Conservation (phyloP, 345 rosid genomes). For the Diplotaxis tenuifolia region DNA sequence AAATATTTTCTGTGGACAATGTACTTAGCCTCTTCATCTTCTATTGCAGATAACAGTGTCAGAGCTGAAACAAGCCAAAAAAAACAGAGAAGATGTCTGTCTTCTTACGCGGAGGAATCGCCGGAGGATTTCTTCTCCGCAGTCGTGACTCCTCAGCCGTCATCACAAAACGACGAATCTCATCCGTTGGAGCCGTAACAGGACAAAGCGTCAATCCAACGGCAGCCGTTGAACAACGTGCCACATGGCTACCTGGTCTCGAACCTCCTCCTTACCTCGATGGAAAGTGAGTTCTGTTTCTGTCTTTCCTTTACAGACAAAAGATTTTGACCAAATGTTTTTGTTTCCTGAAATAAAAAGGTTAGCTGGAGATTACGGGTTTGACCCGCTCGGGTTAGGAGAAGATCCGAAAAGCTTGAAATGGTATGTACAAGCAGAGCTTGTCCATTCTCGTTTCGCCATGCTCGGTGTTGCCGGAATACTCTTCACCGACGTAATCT, state of each 20-base stretch:
- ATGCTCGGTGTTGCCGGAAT: conserved; percentile 94
- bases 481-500: conserved; percentile 75
- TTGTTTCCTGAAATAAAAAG: conserved; percentile 32
- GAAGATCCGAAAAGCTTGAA: conserved; percentile 84
- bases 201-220: conserved; percentile 17
- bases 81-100: conserved; percentile 25
- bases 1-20: conserved; percentile 5
- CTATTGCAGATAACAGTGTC: conserved; percentile 6
- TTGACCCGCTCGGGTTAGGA: conserved; percentile 92
- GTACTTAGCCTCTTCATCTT: not conserved
- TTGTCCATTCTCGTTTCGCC: conserved; percentile 90
- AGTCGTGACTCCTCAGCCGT: not conserved
- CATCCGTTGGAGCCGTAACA: conserved; percentile 10
- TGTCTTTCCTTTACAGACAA: not conserved
- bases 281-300: conserved; percentile 60
- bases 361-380: conserved; percentile 85
- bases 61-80: not conserved
- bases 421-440: conserved; percentile 97
- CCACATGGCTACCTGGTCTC: conserved; percentile 95
- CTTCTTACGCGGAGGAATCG: conserved; percentile 26
- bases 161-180: conserved; percentile 9
- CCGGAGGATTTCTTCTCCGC: conserved; percentile 20
- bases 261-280: conserved; percentile 85
- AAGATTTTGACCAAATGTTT: not conserved
- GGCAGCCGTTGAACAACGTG: conserved; percentile 56